A percentile compares a stretch with the other conserved stretches of the same genome.
These are phyloP conservation scores for Fusarium buxicola DNA, from an alignment of 2,329 filamentous ascomycete genomes.

Conservation along the genomic window DNA sequence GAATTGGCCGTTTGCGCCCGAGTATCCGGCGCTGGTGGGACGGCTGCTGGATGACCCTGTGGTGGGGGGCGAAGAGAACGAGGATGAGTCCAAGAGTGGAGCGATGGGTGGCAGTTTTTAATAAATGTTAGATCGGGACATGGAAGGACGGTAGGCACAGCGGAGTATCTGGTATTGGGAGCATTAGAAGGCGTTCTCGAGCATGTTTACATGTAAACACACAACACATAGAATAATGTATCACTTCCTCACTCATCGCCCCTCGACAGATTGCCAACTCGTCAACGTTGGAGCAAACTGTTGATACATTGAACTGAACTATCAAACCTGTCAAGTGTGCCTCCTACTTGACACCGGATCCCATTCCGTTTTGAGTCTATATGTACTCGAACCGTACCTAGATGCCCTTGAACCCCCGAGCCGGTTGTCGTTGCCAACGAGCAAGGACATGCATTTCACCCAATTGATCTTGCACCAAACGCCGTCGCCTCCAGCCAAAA, in stretches of 20 bases:
- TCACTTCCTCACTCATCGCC: background rate
- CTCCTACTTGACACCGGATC: constrained; percentile 16
- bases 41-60: constrained; percentile 51
- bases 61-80: constrained; percentile 13
- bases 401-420: constrained; percentile 21
- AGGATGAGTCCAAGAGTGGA: constrained; percentile 43
- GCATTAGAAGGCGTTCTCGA: constrained; percentile 14
- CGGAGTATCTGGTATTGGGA: background rate
- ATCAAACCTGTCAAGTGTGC: constrained; percentile 21
- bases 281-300: constrained; percentile 1
- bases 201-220: constrained; percentile 5
- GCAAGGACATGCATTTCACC: constrained; percentile 29
- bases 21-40: constrained; percentile 60
- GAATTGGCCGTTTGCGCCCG: constrained; percentile 73
- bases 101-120: constrained; percentile 19
- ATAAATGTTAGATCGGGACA: background rate
- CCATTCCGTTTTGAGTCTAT: constrained; percentile 31
- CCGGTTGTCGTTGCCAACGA: constrained; percentile 22
- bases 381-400: constrained; percentile 24
- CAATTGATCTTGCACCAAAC: constrained; percentile 31
- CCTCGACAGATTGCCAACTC: background rate
- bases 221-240: background rate
- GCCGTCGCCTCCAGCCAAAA: constrained; percentile 36
- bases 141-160: background rate
- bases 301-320: constrained; percentile 34